Evolutionary conservation across 2,329 filamentous ascomycete genomes (phyloP), one percentile per base, ranked within the genome.

Genomic region (Colletotrichum sp.): DNA sequence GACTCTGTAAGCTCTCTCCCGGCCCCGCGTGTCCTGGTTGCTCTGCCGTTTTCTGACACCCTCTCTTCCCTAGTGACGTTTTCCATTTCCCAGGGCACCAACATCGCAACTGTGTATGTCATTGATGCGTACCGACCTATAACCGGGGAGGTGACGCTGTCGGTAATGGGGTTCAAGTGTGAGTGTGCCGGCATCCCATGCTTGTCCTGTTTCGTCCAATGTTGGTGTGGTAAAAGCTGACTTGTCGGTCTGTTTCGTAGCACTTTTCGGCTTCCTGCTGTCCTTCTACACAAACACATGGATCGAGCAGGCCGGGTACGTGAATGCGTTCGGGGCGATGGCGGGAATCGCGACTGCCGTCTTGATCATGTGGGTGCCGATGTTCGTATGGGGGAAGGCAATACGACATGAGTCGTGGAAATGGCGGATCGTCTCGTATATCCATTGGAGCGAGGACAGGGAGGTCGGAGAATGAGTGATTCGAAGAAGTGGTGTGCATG

Each of bases 251-350:
- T 44, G 32, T 55, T 7, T 1, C 7, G 26, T 73, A 89, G 88
- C 89, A 18, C 80, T 88, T 9, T 91, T 92, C 79, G 90, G 90
- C 6, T 92, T 92, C 80, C 82, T 92, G 1, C 84, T 92, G 2
- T 90, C 88, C 0, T 92, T 92, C 79, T 92, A 92, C 80, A 92
- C 89, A 2, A 92, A 92, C 79, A 87, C 89, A 0, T 92, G 90
- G 90, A 87, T 92, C 49, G 82, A 84, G 8, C 34, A 85, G 72
- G 81, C 82, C 1, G 91, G 90, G 1, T 92, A 92, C 78, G 76
- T 83, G 15, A 83, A 86, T 44, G 87, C 90, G 4, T 92, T 87
- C 76, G 89, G 90, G 5, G 84, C 87, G n/a, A 92, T 92, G 90
- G 90, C 90, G 9, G 90, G 86, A 13, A 91, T 92, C 62, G 83